These are phyloP conservation scores for Raphanus sativus DNA, from an alignment of 345 rosid species.

Conservation along the genomic window DNA sequence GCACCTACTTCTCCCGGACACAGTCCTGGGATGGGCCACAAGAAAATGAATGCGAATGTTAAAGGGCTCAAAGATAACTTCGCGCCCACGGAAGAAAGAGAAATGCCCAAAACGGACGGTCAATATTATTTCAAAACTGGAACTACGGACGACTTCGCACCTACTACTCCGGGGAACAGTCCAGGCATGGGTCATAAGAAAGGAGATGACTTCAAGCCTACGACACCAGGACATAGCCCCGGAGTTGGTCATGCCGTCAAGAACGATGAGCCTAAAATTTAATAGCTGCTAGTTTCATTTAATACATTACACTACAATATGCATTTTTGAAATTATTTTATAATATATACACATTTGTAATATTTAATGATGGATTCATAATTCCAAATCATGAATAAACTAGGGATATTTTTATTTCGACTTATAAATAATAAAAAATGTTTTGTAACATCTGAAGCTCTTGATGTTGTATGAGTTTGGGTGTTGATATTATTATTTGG, in stretches of 20 bases:
- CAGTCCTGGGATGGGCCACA: slow-evolving; percentile 53
- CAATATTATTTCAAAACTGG: slow-evolving; percentile 21
- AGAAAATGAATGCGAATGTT: slow-evolving; percentile 10
- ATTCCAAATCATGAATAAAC: slow-evolving; percentile 33
- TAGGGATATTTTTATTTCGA: background rate
- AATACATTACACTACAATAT: slow-evolving; percentile 8
- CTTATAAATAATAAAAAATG: background rate
- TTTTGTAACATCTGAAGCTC: slow-evolving; percentile 7
- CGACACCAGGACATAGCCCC: slow-evolving; percentile 54
- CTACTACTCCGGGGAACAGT: slow-evolving; percentile 37
- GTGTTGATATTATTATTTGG: background rate
- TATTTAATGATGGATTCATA: slow-evolving; percentile 23
- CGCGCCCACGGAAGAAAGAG: slow-evolving; percentile 13
- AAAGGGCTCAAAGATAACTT: background rate
- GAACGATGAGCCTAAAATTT: slow-evolving; percentile 39
- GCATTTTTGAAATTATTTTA: background rate
- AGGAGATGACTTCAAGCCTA: slow-evolving; percentile 49
- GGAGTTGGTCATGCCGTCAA: slow-evolving; percentile 50
- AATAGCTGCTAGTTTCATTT: slow-evolving; percentile 26
- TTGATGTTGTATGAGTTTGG: slow-evolving; percentile 16
- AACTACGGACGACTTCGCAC: slow-evolving; percentile 40
- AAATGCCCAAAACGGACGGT: background rate
- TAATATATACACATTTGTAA: slow-evolving; percentile 7
- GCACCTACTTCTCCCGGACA: slow-evolving; percentile 47
- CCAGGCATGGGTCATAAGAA: slow-evolving; percentile 32